Evolutionary conservation across 2,329 filamentous ascomycete species (phyloP), one percentile per base, ranked within the genome.

Genomic region (Botrytis galanthina): DNA sequence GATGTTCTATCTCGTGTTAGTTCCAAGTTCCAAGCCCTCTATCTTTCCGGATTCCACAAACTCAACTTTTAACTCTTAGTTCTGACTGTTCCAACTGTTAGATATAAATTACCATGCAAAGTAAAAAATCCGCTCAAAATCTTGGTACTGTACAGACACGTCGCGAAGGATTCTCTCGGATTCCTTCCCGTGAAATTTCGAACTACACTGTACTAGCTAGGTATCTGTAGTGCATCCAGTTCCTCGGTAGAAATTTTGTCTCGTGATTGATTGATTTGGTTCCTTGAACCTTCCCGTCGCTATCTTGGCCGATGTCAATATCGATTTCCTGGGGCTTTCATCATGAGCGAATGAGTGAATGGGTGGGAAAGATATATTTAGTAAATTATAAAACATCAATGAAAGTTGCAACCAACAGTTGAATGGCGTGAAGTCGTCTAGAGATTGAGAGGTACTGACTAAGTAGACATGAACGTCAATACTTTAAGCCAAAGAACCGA

Each of bases 171-270:
- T 64, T 64, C 62, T n/a, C 9, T 32, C n/a, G 62, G 62, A 46
- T 64, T 44, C 37, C 64, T 48, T 51, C 22, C 32, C 64, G 44
- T 67, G 32, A 3, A 67, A n/a, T 67, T n/a, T 66, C 8, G 26
- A 51, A n/a, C 14, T 57, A 32, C 51, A 8, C 51, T 18, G 51
- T 57, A 18, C 51, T 29, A 29, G n/a, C 51, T 57, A 29, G 51
- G 51, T 57, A 29, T 29, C 51, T 29, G n/a, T 39, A 67, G 64
- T 54, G 46, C n/a, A 68, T 54, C 64, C 64, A 39, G 46, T 68
- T 42, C 64, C 35, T 68, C 46, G 64, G 64, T 68, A 68, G 7
- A 3, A 22, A 18, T 4, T 68, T 54, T 18, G 7, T 68, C 32
- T 12, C 12, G 32, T 68, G 46, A 42, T 68, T 39, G 46, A 54